These are phyloP conservation scores for Betula pendula DNA, from an alignment of 306 rosid species.

Conservation along the genomic window DNA sequence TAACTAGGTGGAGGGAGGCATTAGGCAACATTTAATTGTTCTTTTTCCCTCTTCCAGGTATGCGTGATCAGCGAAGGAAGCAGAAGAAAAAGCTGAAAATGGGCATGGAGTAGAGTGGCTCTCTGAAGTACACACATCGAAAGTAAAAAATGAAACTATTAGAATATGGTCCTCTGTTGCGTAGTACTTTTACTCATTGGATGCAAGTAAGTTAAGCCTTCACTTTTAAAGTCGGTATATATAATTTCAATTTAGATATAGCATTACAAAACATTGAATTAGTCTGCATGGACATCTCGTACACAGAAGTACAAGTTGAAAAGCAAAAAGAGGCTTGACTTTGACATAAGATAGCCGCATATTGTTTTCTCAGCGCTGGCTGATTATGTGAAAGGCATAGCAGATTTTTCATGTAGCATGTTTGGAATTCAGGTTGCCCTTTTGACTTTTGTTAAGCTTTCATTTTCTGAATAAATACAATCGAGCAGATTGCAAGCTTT, in stretches of 20 bases:
- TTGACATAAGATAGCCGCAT: background rate
- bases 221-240: background rate
- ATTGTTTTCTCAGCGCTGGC: background rate
- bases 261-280: background rate
- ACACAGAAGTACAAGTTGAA: background rate
- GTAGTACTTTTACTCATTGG: background rate
- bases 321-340: background rate
- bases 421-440: background rate
- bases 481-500: too few relatives aligned
- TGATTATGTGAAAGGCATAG: background rate
- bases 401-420: background rate
- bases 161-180: background rate
- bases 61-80: constrained; percentile 77
- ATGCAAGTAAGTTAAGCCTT: background rate
- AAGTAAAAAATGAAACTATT: background rate
- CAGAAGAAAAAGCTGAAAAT: constrained; percentile 47
- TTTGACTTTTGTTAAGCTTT: background rate
- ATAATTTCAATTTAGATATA: background rate
- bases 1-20: background rate
- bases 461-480: background rate
- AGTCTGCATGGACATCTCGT: background rate
- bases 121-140: background rate
- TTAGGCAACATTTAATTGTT: background rate
- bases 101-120: background rate
- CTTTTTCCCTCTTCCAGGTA: constrained; percentile 45